A percentile compares a stretch with the other conserved stretches of the same genome.
Conservation (phyloP, 345 rosid genomes). For the Geranium brycei region DNA sequence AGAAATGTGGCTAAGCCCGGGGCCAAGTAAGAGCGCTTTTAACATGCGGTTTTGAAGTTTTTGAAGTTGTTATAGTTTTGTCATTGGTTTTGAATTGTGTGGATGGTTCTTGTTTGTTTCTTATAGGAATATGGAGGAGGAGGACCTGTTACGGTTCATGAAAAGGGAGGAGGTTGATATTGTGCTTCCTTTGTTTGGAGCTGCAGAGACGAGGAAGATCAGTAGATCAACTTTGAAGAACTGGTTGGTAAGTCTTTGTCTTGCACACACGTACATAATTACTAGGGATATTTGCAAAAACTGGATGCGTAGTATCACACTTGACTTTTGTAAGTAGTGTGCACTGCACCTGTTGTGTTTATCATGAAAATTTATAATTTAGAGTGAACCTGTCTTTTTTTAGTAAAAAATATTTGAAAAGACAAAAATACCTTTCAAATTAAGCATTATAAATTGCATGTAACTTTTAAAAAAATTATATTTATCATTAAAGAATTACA, state of each 20-base stretch:
- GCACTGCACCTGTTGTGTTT: no score
- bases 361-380: no score
- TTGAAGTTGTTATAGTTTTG: not conserved
- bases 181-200: slow-evolving; percentile 33
- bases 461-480: no score
- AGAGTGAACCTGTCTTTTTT: no score
- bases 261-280: not conserved
- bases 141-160: slow-evolving; percentile 47
- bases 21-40: slow-evolving; percentile 13
- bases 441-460: no score
- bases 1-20: slow-evolving; percentile 27
- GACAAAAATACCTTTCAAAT: no score
- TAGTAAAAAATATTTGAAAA: no score
- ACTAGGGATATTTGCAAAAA: no score
- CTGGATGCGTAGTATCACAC: no score
- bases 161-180: slow-evolving; percentile 33
- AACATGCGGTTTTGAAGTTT: not conserved
- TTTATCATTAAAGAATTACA: no score
- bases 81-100: not conserved
- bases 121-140: slow-evolving; percentile 45
- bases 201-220: slow-evolving; percentile 38
- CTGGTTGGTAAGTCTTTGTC: slow-evolving; percentile 34
- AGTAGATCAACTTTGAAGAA: slow-evolving; percentile 34
- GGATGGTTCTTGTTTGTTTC: slow-evolving; percentile 1
- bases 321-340: no score